Conservation (phyloP, 331 rosid species). For the Pyrus hybrid region DNA sequence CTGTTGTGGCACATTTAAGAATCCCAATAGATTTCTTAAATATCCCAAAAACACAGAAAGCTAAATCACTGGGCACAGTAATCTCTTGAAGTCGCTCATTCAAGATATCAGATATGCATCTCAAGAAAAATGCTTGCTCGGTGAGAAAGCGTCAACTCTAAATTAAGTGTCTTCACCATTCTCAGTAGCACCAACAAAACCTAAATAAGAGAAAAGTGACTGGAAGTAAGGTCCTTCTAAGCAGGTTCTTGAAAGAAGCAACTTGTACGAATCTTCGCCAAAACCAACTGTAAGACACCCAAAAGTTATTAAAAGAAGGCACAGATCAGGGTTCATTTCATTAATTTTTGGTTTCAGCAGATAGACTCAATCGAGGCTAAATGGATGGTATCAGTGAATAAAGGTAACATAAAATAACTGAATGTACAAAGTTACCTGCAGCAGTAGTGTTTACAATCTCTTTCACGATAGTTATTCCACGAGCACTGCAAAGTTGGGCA, state of each 20-base stretch:
- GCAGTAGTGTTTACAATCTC: constrained; percentile 50
- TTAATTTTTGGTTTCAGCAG: background rate
- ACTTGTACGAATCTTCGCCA: constrained; percentile 62
- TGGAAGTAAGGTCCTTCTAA: constrained; percentile 54
- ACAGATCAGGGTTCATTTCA: background rate
- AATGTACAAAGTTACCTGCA: constrained; percentile 21
- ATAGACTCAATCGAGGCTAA: background rate
- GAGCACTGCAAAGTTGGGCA: constrained; percentile 24
- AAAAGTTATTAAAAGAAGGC: background rate
- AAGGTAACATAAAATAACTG: background rate
- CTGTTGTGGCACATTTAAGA: constrained; percentile 20
- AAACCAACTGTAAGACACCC: constrained; percentile 42
- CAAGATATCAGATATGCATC: constrained; percentile 43
- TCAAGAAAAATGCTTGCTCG: constrained; percentile 56
- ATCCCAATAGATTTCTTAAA: constrained; percentile 43
- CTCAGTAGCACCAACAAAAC: constrained; percentile 5
- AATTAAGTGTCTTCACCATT: constrained; percentile 15
- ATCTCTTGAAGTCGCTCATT: constrained; percentile 43
- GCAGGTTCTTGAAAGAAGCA: constrained; percentile 63
- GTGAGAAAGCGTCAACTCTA: constrained; percentile 17
- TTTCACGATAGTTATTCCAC: constrained; percentile 33
- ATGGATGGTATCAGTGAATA: background rate
- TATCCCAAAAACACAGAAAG: constrained; percentile 37
- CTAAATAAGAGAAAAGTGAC: constrained; percentile 35
- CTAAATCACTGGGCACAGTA: constrained; percentile 31